These are phyloP conservation scores for Malbranchea zuffiana DNA, from an alignment of 2,329 filamentous ascomycete species.

Conservation along the genomic window DNA sequence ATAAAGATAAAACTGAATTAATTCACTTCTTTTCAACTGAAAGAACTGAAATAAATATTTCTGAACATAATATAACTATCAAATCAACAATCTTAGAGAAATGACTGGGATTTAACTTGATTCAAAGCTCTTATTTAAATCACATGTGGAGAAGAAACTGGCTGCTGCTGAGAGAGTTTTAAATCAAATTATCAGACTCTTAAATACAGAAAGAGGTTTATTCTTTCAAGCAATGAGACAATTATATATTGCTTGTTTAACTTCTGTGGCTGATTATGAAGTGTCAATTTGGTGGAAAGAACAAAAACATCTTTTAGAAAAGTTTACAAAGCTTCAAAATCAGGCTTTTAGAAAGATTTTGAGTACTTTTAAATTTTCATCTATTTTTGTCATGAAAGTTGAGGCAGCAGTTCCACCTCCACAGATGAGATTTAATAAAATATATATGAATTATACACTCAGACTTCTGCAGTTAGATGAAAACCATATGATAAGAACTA, in stretches of 20 bases:
- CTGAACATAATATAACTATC: not conserved
- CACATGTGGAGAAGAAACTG: conserved; percentile 8
- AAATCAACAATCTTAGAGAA: conserved; percentile 3
- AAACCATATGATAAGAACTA: conserved; percentile 1
- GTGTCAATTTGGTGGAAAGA: conserved; percentile 9
- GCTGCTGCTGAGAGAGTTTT: conserved; percentile 7
- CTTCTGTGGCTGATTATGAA: conserved; percentile 7
- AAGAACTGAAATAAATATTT: too few relatives aligned
- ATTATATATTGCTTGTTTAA: conserved; percentile 8
- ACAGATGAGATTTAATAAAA: conserved; percentile 2
- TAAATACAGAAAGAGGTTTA: conserved; percentile 4
- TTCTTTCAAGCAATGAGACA: conserved; percentile 8
- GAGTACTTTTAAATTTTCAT: conserved; percentile 5
- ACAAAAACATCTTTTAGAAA: conserved; percentile 6
- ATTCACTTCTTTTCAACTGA: conserved; percentile 2
- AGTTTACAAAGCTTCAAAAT: conserved; percentile 9
- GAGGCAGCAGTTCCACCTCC: conserved; percentile 4
- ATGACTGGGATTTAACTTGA: conserved; percentile 9
- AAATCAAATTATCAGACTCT: conserved; percentile 4
- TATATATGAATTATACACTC: conserved; percentile 4
- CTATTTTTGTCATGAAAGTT: conserved; percentile 3
- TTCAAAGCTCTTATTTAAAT: conserved; percentile 6
- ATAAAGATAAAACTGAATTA: conserved; percentile 6
- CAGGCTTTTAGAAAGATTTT: conserved; percentile 7
- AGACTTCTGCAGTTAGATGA: conserved; percentile 1